These are phyloP conservation scores for Strombidium stylifer DNA, from an alignment of 73 alveolate genomes.

Conservation along the genomic window DNA sequence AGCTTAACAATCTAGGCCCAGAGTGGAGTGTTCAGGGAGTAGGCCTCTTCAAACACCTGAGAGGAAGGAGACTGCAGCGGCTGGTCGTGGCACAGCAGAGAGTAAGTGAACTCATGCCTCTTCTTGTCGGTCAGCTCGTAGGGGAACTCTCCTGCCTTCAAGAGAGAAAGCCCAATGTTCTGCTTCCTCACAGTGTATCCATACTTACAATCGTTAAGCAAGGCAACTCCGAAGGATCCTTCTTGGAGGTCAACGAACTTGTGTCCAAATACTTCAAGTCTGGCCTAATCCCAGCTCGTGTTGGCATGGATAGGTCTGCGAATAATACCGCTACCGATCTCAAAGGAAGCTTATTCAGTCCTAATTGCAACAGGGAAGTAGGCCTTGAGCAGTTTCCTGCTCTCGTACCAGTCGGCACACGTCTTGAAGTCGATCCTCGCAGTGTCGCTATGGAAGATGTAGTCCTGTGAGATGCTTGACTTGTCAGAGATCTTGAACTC, in stretches of 20 bases:
- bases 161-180: constrained; percentile 28
- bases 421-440: constrained; percentile 41
- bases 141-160: constrained; percentile 50
- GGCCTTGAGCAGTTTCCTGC: constrained; percentile 38
- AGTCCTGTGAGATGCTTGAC: constrained; percentile 3
- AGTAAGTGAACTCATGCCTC: constrained; percentile 30
- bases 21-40: constrained; percentile 15
- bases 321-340: constrained; percentile 41
- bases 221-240: constrained; percentile 42
- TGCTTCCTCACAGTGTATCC: constrained; percentile 34
- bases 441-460: constrained; percentile 19
- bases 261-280: constrained; percentile 51
- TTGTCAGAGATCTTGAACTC: background rate
- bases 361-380: constrained; percentile 43
- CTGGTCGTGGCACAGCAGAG: constrained; percentile 16
- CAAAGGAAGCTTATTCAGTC: constrained; percentile 45
- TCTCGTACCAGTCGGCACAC: constrained; percentile 52
- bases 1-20: constrained; percentile 1
- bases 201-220: constrained; percentile 26
- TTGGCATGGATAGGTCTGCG: constrained; percentile 46
- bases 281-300: constrained; percentile 54
- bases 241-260: constrained; percentile 47
- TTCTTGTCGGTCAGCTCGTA: constrained; percentile 57
- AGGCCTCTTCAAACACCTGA: constrained; percentile 20
- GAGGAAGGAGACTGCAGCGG: constrained; percentile 19